Base-by-base conservation (phyloP, 306 rosid genomes). In the Dryas alaskensis region DNA sequence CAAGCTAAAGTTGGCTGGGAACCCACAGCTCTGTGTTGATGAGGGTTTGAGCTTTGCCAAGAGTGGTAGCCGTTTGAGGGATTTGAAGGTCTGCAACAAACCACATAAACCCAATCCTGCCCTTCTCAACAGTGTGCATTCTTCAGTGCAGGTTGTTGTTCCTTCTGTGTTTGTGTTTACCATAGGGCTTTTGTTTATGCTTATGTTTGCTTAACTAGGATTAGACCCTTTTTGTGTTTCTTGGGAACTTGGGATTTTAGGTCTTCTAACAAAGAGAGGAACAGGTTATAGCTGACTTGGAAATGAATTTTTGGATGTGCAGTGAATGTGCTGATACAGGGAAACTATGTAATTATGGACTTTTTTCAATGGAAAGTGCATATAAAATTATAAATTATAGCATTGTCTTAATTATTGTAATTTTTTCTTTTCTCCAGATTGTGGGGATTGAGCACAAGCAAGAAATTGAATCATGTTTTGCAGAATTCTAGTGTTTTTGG, bases 1-100 rank as follows among this genome's bases (percentile, higher is more conserved):
- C 27, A 89, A 82, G 75, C 66, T 86, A 0, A 92, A 82, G 84
- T 17, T 92, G 42, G 78, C 42, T 47, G 98, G 97, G 25, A 93
- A 93, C 82, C 81, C 73, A 62, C 76, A 80, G 19, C 90, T 93
- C 0, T 93, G 97, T 75, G 79, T 79, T 57, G 92, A 84, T 4
- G 81, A 79, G 49, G 76, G 59, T 42, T 63, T 66, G 19, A 39
- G 68, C 52, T 55, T 62, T 40, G 14, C 42, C 0, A 71, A 54
- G 49, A 76, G 71, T 50, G 75, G 65, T 11, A 31, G 37, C 37
- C 1, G 37, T 7, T 70, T 80, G 73, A 79, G 73, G 59, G 78
- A 81, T 60, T 52, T 90, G 65, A 86, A 76, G 80, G 50, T 76
- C 74, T 83, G 89, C 79, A 76, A 77, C 6, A 80, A 79, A 70